Conservation (phyloP, 1,284 basidiomycete species). For the Fomitiporia mediterranea region DNA sequence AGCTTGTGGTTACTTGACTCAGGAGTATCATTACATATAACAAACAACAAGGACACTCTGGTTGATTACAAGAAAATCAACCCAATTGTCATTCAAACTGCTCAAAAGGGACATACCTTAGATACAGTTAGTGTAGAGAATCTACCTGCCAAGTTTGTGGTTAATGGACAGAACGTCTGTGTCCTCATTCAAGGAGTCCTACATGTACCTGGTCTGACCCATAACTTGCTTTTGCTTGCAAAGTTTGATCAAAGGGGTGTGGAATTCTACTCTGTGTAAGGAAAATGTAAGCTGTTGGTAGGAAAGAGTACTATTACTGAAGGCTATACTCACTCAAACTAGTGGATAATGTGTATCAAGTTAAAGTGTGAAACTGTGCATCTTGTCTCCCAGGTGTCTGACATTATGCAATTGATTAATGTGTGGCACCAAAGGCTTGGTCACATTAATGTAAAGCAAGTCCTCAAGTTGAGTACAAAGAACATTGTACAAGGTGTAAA, state of each 20-base stretch:
- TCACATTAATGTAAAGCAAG: background rate
- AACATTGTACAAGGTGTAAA: background rate
- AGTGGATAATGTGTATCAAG: too few relatives aligned
- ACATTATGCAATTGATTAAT: background rate
- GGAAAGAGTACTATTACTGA: background rate
- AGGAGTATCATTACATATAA: background rate
- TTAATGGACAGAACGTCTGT: too few relatives aligned
- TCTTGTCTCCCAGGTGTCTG: too few relatives aligned
- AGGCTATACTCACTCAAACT: too few relatives aligned
- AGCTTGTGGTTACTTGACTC: background rate
- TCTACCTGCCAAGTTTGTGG: background rate
- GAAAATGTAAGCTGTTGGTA: background rate
- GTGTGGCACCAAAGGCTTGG: slow-evolving; percentile 1
- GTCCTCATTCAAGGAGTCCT: background rate
- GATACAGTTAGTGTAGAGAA: background rate
- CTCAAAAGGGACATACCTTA: background rate
- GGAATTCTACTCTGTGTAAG: too few relatives aligned
- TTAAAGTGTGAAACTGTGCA: too few relatives aligned
- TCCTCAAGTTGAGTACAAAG: background rate
- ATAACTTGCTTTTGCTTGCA: background rate
- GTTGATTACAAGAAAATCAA: background rate
- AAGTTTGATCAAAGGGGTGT: background rate
- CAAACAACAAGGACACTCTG: background rate
- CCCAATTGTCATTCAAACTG: background rate
- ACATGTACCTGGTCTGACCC: background rate